A percentile compares a stretch with the other conserved stretches of the same genome.
phyloP scores from a whole-genome alignment of 805 yeast species.

The Nakazawaea peltata region DNA sequence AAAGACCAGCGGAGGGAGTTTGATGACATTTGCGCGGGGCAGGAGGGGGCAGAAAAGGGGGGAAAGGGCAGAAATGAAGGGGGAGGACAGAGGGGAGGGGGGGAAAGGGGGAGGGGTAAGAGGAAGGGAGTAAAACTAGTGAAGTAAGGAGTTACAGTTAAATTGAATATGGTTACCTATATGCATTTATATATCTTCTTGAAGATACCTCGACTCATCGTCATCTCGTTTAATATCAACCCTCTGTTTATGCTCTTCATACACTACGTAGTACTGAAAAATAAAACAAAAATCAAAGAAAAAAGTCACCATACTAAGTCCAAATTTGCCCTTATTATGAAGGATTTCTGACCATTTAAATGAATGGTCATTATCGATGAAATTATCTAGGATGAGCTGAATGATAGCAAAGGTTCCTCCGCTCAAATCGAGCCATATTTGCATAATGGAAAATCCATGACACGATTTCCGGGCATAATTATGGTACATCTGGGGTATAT shows the following conservation, averaged over 20 bases:
- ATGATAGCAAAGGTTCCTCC: conserved; percentile 32
- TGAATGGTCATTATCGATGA: conserved; percentile 16
- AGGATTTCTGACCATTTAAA: conserved; percentile 20
- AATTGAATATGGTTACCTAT: too few species aligned
- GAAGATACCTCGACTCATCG: too few species aligned
- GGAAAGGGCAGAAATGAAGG: too few species aligned
- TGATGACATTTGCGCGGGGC: not conserved
- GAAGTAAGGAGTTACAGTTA: too few species aligned
- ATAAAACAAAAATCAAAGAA: conserved; percentile 21
- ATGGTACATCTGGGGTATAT: conserved; percentile 41
- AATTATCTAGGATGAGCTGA: conserved; percentile 33
- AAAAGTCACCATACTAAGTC: conserved; percentile 29
- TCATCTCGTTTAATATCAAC: too few species aligned
- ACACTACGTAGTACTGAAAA: conserved; percentile 15
- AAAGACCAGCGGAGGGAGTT: too few species aligned
- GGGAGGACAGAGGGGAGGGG: too few species aligned
- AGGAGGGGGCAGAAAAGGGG: not conserved
- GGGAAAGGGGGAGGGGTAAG: too few species aligned
- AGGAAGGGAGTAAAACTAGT: too few species aligned
- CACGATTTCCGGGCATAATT: conserved; percentile 34
- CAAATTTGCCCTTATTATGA: conserved; percentile 36
- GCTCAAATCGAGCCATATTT: conserved; percentile 30
- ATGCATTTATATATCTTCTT: too few species aligned
- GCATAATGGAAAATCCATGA: conserved; percentile 34
- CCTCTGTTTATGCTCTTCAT: too few species aligned